phyloP scores from a whole-genome alignment of 208 protist species.

The Acanthamoeba castellanii region DNA sequence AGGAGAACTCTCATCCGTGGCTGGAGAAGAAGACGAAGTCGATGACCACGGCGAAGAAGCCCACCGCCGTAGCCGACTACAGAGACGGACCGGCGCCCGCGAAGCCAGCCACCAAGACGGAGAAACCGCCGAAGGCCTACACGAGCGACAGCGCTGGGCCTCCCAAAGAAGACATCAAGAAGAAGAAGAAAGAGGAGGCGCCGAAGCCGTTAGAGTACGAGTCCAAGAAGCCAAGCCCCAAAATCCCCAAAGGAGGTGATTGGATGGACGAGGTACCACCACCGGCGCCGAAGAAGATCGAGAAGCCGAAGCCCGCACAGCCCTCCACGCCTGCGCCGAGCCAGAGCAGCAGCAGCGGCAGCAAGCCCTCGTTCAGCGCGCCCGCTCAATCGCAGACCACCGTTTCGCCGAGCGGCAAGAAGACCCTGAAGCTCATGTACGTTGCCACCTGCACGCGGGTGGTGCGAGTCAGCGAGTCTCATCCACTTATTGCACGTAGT shows the following conservation, averaged over 20 bases:
- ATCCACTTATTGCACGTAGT: background rate
- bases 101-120: background rate
- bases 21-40: background rate
- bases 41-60: background rate
- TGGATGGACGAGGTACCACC: background rate
- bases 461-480: too few relatives aligned
- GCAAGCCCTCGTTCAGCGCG: background rate
- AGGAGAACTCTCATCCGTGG: background rate
- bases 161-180: background rate
- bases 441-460: background rate
- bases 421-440: slow-evolving; percentile 13
- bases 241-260: background rate
- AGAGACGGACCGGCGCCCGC: background rate
- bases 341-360: background rate
- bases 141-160: too few relatives aligned
- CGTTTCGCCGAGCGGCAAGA: background rate
- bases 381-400: background rate
- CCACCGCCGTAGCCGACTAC: background rate
- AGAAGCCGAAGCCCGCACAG: background rate
- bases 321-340: background rate
- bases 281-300: background rate
- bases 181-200: background rate
- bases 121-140: too few relatives aligned
- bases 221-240: background rate
- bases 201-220: background rate